Evolutionary conservation across 331 rosid species (phyloP), one percentile per base, ranked within the genome.

Genomic region (Cydonia oblonga): DNA sequence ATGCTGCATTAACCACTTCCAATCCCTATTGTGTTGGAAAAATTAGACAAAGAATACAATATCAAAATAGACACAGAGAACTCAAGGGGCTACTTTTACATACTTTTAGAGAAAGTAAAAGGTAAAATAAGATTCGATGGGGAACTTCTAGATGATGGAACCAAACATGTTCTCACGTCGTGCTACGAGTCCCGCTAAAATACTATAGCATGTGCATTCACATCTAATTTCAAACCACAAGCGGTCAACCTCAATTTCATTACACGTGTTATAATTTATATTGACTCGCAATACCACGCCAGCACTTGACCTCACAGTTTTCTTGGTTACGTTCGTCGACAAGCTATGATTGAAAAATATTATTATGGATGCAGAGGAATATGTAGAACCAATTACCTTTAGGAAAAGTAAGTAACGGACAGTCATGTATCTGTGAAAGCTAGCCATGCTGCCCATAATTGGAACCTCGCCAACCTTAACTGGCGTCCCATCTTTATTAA

Each of bases 371-470:
- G 16, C 8, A 64, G 22, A 23, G 1, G 18, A 57, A 23, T 22
- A 57, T 57, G 18, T 23, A 5, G 62, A 57, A 57, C 14, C 25
- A 14, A 71, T 58, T 18, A 88, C 96, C 97, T 93, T 93, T 19
- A 93, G 70, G n/a, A 68, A 87, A 61, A 89, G 68, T 73, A 78
- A 29, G 79, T 88, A 90, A 5, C 90, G 96, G 30, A 93, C 1
- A 54, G 80, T 68, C 78, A 93, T 78, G 67, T 90, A 86, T 82
- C 82, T 89, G 18, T 2, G 87, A 64, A 93, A 93, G 79, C 83
- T 87, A n/a, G 68, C 73, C 78, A 86, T 84, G 80, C 67, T 72
- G 20, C 19, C 23, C 62, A 89, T 64, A 1, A 90, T 1, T 3
- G 76, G 66, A 62, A 77, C 1, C 52, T 78, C 83, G 25, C 75